These are phyloP conservation scores for Penicillium palitans DNA, from an alignment of 2,329 filamentous ascomycete species.

Conservation along the genomic window DNA sequence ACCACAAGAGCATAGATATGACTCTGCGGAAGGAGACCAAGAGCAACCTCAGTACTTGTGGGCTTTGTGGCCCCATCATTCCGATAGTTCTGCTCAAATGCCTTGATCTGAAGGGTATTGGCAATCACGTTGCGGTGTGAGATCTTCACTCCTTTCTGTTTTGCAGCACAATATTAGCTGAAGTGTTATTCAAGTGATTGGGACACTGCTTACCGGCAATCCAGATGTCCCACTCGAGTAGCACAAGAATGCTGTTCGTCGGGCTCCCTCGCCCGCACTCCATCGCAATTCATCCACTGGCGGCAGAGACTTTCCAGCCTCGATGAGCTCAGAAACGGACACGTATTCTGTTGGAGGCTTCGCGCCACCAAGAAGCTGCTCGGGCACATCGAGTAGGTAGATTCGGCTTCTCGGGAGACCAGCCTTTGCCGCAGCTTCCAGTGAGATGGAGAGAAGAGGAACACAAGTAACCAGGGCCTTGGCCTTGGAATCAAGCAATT, in stretches of 20 bases:
- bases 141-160: constrained; percentile 79
- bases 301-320: constrained; percentile 54
- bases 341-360: constrained; percentile 52
- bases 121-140: constrained; percentile 77
- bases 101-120: constrained; percentile 65
- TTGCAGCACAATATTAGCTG: background rate
- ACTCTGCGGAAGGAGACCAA: constrained; percentile 75
- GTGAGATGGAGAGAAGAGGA: constrained; percentile 63
- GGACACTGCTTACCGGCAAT: constrained; percentile 58
- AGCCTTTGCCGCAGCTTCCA: constrained; percentile 63
- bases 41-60: constrained; percentile 50
- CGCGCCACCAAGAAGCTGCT: constrained; percentile 51
- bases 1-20: constrained; percentile 80
- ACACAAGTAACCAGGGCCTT: constrained; percentile 71
- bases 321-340: constrained; percentile 66
- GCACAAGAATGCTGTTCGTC: constrained; percentile 72
- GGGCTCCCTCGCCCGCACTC: constrained; percentile 48
- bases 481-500: constrained; percentile 67
- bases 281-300: constrained; percentile 44
- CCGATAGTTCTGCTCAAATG: constrained; percentile 50
- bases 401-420: constrained; percentile 65
- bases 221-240: constrained; percentile 81
- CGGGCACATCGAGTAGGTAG: constrained; percentile 68
- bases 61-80: background rate
- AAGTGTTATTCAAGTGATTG: background rate